Evolutionary conservation across 2,329 filamentous ascomycete genomes (phyloP).

Genomic region (Paracorniculantispora psalliotae): DNA sequence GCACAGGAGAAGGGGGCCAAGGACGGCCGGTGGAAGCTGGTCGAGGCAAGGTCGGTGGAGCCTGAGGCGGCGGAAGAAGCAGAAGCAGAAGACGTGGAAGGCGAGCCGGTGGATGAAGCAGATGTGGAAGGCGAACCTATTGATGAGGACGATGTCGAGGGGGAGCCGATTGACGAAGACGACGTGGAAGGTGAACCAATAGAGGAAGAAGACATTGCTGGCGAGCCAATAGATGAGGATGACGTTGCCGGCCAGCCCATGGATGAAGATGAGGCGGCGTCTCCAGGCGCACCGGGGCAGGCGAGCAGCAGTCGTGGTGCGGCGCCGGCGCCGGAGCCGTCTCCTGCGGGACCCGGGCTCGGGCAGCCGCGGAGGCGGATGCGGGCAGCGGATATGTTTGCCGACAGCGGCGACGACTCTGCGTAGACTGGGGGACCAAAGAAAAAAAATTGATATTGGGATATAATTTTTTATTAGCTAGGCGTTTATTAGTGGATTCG

Average conservation of each 20-base stretch:
- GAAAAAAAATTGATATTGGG: no score
- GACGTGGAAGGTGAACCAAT: slow-evolving; percentile 35
- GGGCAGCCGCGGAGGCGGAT: slow-evolving; percentile 54
- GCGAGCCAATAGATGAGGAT: slow-evolving; percentile 38
- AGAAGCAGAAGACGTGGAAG: slow-evolving; percentile 49
- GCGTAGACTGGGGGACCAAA: not conserved
- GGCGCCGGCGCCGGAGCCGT: slow-evolving; percentile 23
- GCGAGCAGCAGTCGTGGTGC: slow-evolving; percentile 28
- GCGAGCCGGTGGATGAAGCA: slow-evolving; percentile 42
- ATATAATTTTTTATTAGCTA: not conserved
- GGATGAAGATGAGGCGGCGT: slow-evolving; percentile 32
- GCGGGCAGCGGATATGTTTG: slow-evolving; percentile 83
- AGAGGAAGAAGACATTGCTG: slow-evolving; percentile 42
- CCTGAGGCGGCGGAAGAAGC: slow-evolving; percentile 35
- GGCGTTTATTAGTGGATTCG: not conserved
- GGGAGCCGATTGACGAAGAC: slow-evolving; percentile 40
- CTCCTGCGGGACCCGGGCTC: slow-evolving; percentile 14
- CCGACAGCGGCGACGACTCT: slow-evolving; percentile 56
- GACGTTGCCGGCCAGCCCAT: slow-evolving; percentile 40
- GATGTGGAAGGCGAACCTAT: slow-evolving; percentile 41
- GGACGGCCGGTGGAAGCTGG: slow-evolving; percentile 47
- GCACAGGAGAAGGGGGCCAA: slow-evolving; percentile 27
- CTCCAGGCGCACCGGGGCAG: slow-evolving; percentile 19
- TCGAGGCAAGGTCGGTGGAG: slow-evolving; percentile 33
- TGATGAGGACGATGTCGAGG: slow-evolving; percentile 44